Percentiles rank a stretch among this genome's conserved stretches.
Conservation (phyloP, 805 yeast genomes). For the Saccharomycopsis olivae region DNA sequence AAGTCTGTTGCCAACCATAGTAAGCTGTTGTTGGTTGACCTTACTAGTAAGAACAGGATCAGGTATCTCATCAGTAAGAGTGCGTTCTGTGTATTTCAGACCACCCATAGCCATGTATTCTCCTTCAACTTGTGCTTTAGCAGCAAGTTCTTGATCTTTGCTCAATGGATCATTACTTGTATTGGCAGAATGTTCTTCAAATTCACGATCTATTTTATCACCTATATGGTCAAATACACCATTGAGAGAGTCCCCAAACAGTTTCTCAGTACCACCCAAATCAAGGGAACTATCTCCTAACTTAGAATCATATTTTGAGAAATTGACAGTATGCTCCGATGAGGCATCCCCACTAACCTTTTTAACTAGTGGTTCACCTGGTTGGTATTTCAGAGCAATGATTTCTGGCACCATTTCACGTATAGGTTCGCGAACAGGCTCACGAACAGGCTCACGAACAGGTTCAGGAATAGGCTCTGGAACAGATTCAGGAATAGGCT, state of each 20-base stretch:
- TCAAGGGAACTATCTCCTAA: neutral
- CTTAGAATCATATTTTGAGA: neutral
- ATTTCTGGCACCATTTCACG: too few relatives aligned
- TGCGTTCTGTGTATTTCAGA: too few relatives aligned
- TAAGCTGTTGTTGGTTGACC: neutral
- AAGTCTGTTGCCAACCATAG: slow-evolving; percentile 18
- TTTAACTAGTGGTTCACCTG: too few relatives aligned
- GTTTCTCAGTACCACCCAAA: neutral
- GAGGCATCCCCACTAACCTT: neutral
- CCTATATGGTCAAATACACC: slow-evolving; percentile 14
- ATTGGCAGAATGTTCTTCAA: neutral
- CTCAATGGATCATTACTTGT: neutral
- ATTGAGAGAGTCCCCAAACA: slow-evolving; percentile 13
- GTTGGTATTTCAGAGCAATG: too few relatives aligned
- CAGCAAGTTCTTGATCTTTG: slow-evolving; percentile 8
- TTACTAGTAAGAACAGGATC: too few relatives aligned
- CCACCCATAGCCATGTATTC: slow-evolving; percentile 9
- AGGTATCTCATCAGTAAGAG: too few relatives aligned
- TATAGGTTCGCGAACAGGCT: too few relatives aligned
- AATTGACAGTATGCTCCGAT: neutral
- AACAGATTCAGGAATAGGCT: too few relatives aligned
- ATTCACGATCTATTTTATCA: slow-evolving; percentile 7
- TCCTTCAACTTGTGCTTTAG: slow-evolving; percentile 14
- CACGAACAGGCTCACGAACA: too few relatives aligned
- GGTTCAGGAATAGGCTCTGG: too few relatives aligned